Percentiles rank a stretch among this genome's conserved stretches.
These are phyloP conservation scores for Globisporangium echinulatum DNA, from an alignment of 352 stramenopile species.

Conservation along the genomic window DNA sequence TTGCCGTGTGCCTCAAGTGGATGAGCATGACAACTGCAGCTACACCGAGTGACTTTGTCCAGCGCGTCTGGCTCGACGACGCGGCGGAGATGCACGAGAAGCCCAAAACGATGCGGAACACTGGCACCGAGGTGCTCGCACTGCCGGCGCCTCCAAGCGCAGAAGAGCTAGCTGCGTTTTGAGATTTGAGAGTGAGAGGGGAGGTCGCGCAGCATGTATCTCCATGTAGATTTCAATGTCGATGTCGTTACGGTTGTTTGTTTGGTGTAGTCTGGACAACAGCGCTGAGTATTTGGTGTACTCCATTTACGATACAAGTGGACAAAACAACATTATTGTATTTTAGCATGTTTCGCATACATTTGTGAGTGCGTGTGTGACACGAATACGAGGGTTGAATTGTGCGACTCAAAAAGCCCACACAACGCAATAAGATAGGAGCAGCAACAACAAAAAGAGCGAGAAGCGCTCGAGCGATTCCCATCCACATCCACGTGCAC, in stretches of 20 bases:
- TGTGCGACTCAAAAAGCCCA: not conserved
- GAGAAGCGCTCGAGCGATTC: not conserved
- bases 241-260: too few relatives aligned
- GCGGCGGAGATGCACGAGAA: constrained; percentile 26
- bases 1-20: constrained; percentile 33
- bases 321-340: not conserved
- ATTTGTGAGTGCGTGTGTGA: not conserved
- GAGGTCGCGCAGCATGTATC: too few relatives aligned
- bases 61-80: constrained; percentile 40
- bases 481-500: not conserved
- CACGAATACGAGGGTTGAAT: not conserved
- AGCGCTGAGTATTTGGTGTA: too few relatives aligned
- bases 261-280: too few relatives aligned
- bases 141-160: constrained; percentile 2
- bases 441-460: not conserved
- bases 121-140: not conserved
- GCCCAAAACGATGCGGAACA: constrained; percentile 16
- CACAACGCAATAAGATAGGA: not conserved
- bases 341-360: not conserved
- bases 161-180: not conserved
- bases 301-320: too few relatives aligned
- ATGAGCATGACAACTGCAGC: constrained; percentile 7
- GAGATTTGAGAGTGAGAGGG: not conserved
- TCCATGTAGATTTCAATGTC: too few relatives aligned
- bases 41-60: constrained; percentile 22